Conservation (phyloP, 139 green algal genomes). For the Choricystis sp. region DNA sequence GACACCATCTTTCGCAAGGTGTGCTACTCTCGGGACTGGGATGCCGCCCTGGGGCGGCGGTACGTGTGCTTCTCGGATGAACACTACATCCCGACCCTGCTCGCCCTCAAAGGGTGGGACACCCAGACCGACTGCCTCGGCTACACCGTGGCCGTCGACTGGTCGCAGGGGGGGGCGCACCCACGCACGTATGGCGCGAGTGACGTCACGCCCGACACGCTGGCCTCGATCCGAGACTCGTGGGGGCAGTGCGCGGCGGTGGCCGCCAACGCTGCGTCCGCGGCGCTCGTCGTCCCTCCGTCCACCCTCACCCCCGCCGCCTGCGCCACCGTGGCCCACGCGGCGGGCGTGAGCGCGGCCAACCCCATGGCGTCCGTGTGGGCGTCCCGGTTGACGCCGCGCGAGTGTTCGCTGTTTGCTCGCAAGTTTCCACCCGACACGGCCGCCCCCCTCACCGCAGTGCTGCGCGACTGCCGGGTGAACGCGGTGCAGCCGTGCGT, state of each 20-base stretch:
- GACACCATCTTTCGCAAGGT: constrained; percentile 7
- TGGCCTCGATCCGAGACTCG: neutral
- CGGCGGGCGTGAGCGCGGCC: no score
- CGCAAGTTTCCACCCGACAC: neutral
- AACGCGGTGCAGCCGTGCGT: neutral
- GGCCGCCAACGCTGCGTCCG: neutral
- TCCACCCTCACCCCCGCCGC: no score
- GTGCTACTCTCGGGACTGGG: constrained; percentile 1
- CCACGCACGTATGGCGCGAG: neutral
- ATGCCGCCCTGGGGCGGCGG: neutral
- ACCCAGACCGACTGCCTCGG: neutral
- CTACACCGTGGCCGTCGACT: neutral
- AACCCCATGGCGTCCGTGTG: neutral
- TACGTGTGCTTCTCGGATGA: constrained; percentile 15
- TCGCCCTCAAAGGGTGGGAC: constrained; percentile 6
- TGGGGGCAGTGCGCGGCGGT: neutral
- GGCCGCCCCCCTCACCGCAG: neutral
- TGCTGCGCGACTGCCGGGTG: neutral
- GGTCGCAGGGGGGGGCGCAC: neutral
- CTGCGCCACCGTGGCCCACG: no score
- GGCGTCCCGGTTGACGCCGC: neutral
- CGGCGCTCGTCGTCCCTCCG: neutral
- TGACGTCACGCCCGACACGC: neutral
- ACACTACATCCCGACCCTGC: constrained; percentile 26
- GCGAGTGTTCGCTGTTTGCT: neutral